Evolutionary conservation across 2,329 filamentous ascomycete genomes (phyloP).

Genomic region (Aureobasidium sp.): DNA sequence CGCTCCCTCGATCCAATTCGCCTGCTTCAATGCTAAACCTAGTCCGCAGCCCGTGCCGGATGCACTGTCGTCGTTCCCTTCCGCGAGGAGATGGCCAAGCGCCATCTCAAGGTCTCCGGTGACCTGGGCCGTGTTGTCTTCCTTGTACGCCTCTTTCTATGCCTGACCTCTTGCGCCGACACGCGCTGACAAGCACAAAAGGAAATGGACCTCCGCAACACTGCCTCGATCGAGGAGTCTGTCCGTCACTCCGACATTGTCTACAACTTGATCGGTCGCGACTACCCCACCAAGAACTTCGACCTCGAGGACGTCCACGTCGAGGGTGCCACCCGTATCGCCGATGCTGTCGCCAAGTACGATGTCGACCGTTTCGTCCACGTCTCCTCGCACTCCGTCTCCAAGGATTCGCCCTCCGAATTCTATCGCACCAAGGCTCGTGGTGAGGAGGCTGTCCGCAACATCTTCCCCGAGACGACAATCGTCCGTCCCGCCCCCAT

Average conservation of each 20-base stretch:
- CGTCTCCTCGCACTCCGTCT: conserved; percentile 88
- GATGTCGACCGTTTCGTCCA: conserved; percentile 96
- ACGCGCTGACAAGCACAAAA: conserved; percentile 27
- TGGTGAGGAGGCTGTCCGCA: conserved; percentile 74
- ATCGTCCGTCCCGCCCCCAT: conserved; percentile 89
- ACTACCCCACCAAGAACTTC: conserved; percentile 99
- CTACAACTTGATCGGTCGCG: conserved; percentile 88
- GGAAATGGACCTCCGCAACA: conserved; percentile 95
- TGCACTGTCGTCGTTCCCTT: conserved; percentile 89
- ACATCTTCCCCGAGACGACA: conserved; percentile 92
- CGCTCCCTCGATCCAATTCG: background rate
- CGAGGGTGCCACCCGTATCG: conserved; percentile 85
- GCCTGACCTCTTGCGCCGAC: background rate
- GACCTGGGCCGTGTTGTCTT: conserved; percentile 87
- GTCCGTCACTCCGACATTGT: conserved; percentile 96
- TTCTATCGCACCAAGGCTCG: conserved; percentile 86
- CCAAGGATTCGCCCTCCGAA: conserved; percentile 69
- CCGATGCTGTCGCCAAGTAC: conserved; percentile 91
- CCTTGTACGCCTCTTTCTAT: conserved; percentile 47
- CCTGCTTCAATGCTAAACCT: background rate
- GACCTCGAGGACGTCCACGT: conserved; percentile 85
- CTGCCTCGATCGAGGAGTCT: conserved; percentile 88
- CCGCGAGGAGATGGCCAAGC: conserved; percentile 96
- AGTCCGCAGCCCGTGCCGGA: conserved; percentile 67
- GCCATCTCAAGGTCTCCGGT: conserved; percentile 91